Percentiles rank a stretch among this genome's conserved stretches.
Conservation (phyloP, 2,329 filamentous ascomycete genomes). For the Didymella pomorum region DNA sequence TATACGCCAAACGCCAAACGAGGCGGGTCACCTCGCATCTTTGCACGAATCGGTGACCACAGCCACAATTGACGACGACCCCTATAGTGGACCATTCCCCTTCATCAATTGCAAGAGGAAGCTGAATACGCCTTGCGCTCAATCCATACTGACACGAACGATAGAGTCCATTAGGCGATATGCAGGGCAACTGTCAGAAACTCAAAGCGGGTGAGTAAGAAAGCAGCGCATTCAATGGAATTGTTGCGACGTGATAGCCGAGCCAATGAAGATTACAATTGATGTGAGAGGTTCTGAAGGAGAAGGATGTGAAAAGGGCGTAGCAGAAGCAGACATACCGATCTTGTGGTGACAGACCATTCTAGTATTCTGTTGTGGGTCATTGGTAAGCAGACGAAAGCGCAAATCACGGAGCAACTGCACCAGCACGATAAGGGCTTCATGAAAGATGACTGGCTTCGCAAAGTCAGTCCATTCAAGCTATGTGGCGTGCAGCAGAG, state of each 20-base stretch:
- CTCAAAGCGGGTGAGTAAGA: slow-evolving; percentile 21
- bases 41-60: slow-evolving; percentile 33
- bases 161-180: slow-evolving; percentile 1
- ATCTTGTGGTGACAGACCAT: slow-evolving; percentile 17
- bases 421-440: slow-evolving; percentile 14
- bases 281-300: background rate
- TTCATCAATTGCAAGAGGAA: slow-evolving; percentile 17
- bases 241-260: slow-evolving; percentile 1
- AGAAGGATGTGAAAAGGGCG: background rate
- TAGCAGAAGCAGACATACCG: slow-evolving; percentile 20
- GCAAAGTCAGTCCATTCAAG: slow-evolving; percentile 14
- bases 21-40: slow-evolving; percentile 35
- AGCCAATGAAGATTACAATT: background rate
- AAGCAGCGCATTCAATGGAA: slow-evolving; percentile 5
- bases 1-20: slow-evolving; percentile 26
- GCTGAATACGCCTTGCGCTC: slow-evolving; percentile 16
- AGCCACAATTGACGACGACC: slow-evolving; percentile 46
- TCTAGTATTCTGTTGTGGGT: slow-evolving; percentile 10
- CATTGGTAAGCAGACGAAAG: slow-evolving; percentile 16
- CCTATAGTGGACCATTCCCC: slow-evolving; percentile 16
- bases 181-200: slow-evolving; percentile 15
- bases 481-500: slow-evolving; percentile 22
- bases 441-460: slow-evolving; percentile 11
- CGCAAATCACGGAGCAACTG: background rate
- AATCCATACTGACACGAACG: slow-evolving; percentile 5